Percentiles rank a stretch among this genome's conserved stretches.
phyloP scores from a whole-genome alignment of 768 basidiomycete species.

The Neoboletus subvelutipes region DNA sequence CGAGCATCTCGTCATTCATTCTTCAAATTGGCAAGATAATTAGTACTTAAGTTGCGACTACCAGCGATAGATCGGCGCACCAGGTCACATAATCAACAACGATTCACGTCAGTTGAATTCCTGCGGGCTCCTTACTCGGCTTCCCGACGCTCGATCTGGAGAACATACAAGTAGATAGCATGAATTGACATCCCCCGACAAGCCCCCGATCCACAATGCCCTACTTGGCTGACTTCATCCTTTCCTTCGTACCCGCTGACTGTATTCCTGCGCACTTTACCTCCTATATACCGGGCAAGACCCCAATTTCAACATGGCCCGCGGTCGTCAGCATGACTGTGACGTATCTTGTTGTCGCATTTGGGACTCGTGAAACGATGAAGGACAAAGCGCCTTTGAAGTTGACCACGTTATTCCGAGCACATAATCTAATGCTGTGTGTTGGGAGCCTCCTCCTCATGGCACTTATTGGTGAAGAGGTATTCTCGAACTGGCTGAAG shows the following conservation, averaged over 20 bases:
- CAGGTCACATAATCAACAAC: not conserved
- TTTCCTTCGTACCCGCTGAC: conserved; percentile 49
- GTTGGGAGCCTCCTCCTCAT: conserved; percentile 77
- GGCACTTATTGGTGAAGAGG: conserved; percentile 82
- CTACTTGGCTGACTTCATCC: conserved; percentile 67
- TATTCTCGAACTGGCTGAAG: conserved; percentile 73
- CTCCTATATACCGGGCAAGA: conserved; percentile 69
- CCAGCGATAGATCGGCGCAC: not conserved
- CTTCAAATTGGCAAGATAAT: not conserved
- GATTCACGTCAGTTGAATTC: conserved; percentile 3
- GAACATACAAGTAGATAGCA: conserved; percentile 12
- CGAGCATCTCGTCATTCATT: too few relatives aligned
- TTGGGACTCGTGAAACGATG: conserved; percentile 81
- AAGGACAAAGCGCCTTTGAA: conserved; percentile 66
- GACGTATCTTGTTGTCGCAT: conserved; percentile 83
- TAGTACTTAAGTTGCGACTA: not conserved
- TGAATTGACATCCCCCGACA: not conserved
- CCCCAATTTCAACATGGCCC: conserved; percentile 76
- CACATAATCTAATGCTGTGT: conserved; percentile 86
- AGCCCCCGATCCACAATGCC: conserved; percentile 46
- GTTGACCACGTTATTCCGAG: conserved; percentile 77
- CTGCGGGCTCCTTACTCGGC: not conserved
- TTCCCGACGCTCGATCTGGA: not conserved
- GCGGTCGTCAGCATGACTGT: conserved; percentile 65
- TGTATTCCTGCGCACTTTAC: conserved; percentile 56